Conservation (phyloP, 768 basidiomycete genomes). For the Kwoniella botswanensis region DNA sequence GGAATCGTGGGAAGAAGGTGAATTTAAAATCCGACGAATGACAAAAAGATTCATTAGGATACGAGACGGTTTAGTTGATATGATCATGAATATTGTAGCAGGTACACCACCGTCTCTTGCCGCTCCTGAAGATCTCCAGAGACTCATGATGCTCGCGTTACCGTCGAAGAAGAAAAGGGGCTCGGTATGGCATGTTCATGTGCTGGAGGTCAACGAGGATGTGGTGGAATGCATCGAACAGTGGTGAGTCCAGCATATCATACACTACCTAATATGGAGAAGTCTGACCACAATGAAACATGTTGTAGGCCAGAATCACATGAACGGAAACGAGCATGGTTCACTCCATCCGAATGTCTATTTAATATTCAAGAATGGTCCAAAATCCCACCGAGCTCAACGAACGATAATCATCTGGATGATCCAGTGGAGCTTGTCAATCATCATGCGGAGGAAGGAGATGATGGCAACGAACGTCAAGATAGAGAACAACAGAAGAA, state of each 20-base stretch:
- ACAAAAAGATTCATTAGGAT: neutral
- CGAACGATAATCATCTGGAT: neutral
- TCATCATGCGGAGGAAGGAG: neutral
- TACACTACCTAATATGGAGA: neutral
- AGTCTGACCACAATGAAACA: no score
- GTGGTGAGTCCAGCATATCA: conserved; percentile 7
- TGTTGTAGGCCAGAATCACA: conserved; percentile 43
- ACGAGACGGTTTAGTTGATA: neutral
- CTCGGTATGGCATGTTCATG: conserved; percentile 43
- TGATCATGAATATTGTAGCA: conserved; percentile 26
- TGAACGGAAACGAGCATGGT: conserved; percentile 42
- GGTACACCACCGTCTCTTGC: conserved; percentile 38
- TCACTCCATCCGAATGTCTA: conserved; percentile 23
- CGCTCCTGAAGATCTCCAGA: conserved; percentile 29
- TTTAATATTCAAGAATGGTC: conserved; percentile 42
- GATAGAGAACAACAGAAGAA: conserved; percentile 6
- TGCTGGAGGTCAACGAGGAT: conserved; percentile 28
- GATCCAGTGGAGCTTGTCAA: neutral
- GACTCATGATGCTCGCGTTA: conserved; percentile 32
- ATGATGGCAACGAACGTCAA: neutral
- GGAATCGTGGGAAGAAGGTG: conserved; percentile 55
- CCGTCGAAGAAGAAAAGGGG: conserved; percentile 22
- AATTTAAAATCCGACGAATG: neutral
- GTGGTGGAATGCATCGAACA: conserved; percentile 18
- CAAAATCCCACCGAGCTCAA: conserved; percentile 5